A percentile compares a stretch with the other conserved stretches of the same genome.
These are phyloP conservation scores for Tolypocladium tropicale DNA, from an alignment of 2,329 filamentous ascomycete genomes.

Conservation along the genomic window DNA sequence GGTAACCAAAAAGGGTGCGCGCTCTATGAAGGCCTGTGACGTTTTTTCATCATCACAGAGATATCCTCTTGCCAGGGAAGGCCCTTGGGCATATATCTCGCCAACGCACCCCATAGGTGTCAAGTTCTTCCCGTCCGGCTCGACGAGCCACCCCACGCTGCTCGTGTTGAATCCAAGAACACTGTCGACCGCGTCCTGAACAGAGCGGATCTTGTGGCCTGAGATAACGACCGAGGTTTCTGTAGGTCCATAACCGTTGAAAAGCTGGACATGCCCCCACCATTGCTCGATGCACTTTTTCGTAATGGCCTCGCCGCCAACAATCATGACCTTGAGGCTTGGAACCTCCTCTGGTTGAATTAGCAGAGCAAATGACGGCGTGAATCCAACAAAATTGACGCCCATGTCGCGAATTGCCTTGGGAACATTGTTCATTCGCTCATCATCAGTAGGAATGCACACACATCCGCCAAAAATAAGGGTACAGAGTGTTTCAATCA, in stretches of 20 bases:
- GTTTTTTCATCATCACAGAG: slow-evolving; percentile 25
- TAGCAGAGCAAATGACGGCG: slow-evolving; percentile 7
- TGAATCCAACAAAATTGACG: slow-evolving; percentile 8
- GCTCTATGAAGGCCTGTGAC: slow-evolving; percentile 12
- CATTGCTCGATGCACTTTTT: slow-evolving; percentile 5
- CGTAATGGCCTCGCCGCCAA: slow-evolving; percentile 6
- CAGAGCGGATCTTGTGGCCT: neutral
- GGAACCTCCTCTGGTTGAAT: slow-evolving; percentile 7
- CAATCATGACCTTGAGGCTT: slow-evolving; percentile 2
- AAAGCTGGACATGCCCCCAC: slow-evolving; percentile 7
- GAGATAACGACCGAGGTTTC: slow-evolving; percentile 5
- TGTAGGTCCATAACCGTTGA: slow-evolving; percentile 9
- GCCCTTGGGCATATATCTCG: slow-evolving; percentile 15
- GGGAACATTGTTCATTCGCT: slow-evolving; percentile 7
- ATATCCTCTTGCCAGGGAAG: slow-evolving; percentile 35
- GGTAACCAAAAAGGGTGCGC: slow-evolving; percentile 12
- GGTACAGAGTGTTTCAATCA: slow-evolving; percentile 12
- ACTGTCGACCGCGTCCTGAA: neutral
- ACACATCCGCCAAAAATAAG: slow-evolving; percentile 13
- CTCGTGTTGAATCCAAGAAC: slow-evolving; percentile 5
- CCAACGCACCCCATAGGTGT: slow-evolving; percentile 8
- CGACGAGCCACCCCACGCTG: slow-evolving; percentile 4
- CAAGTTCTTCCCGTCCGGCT: slow-evolving; percentile 5
- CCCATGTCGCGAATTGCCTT: slow-evolving; percentile 7
- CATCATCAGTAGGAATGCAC: slow-evolving; percentile 10